Conservation (phyloP, 176 grass and related monocot species). For the Poa pratensis region DNA sequence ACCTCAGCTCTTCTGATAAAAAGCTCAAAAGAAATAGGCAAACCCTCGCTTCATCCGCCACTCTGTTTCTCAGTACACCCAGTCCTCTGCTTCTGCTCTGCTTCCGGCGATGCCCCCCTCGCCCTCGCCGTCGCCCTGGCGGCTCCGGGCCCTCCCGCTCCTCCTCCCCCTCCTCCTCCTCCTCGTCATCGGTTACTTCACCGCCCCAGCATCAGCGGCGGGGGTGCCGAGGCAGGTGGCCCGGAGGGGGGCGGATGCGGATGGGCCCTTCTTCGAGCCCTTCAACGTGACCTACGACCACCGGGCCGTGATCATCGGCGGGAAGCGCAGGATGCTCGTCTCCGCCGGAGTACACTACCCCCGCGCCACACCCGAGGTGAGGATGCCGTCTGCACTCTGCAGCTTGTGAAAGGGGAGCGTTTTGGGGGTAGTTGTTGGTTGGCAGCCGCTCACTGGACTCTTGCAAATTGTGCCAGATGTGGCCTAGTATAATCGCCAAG, state of each 20-base stretch:
- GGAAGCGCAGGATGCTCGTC: slow-evolving; percentile 82
- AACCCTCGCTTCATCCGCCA: slow-evolving; percentile 21
- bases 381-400: neutral
- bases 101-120: slow-evolving; percentile 30
- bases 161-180: neutral
- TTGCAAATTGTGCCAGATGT: slow-evolving; percentile 63
- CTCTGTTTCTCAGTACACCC: neutral
- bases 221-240: too few relatives aligned
- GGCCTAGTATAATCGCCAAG: slow-evolving; percentile 86
- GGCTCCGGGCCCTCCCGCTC: neutral
- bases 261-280: slow-evolving; percentile 69
- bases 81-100: neutral
- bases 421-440: neutral
- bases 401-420: neutral
- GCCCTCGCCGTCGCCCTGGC: slow-evolving; percentile 12
- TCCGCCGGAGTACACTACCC: slow-evolving; percentile 89
- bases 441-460: neutral
- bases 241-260: slow-evolving; percentile 16
- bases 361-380: slow-evolving; percentile 79
- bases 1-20: neutral
- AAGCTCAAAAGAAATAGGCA: neutral
- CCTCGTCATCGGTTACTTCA: neutral
- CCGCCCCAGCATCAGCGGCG: neutral
- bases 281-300: slow-evolving; percentile 98
- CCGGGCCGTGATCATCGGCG: slow-evolving; percentile 72